These are phyloP conservation scores for Cicer judaicum DNA, from an alignment of 306 rosid species.

Conservation along the genomic window DNA sequence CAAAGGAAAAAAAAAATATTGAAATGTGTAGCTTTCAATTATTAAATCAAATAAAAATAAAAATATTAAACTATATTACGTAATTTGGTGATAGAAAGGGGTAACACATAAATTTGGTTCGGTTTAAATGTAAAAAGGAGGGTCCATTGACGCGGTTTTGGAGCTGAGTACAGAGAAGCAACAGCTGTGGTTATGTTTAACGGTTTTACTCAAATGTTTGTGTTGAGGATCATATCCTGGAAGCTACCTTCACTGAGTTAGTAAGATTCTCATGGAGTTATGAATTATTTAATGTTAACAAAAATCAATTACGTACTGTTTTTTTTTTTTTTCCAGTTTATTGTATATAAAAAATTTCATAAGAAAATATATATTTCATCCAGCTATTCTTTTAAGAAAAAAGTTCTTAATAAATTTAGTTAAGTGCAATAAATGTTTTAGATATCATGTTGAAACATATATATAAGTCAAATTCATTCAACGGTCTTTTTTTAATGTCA, in stretches of 20 bases:
- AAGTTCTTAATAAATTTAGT: too few relatives aligned
- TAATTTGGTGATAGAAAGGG: conserved; percentile 34
- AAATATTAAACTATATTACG: not conserved
- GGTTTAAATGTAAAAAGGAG: conserved; percentile 44
- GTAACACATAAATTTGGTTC: not conserved
- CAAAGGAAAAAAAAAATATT: conserved; percentile 47
- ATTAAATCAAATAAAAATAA: not conserved
- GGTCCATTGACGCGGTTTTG: conserved; percentile 76
- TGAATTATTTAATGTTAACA: too few relatives aligned
- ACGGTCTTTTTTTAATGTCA: too few relatives aligned
- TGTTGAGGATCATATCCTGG: conserved; percentile 43
- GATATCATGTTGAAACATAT: too few relatives aligned
- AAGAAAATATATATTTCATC: too few relatives aligned
- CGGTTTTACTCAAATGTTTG: conserved; percentile 31
- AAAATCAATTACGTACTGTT: too few relatives aligned
- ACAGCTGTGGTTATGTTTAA: conserved; percentile 66
- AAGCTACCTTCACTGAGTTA: conserved; percentile 54
- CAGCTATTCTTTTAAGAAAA: too few relatives aligned
- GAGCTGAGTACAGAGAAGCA: conserved; percentile 69
- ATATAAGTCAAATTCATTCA: too few relatives aligned
- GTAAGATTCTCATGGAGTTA: conserved; percentile 42
- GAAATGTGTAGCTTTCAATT: conserved; percentile 23
- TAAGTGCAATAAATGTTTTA: too few relatives aligned
- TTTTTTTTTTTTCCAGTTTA: not conserved
- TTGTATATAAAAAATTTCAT: too few relatives aligned